phyloP scores from a whole-genome alignment of 2,329 filamentous ascomycete species.

The Fonsecaea nubica region DNA sequence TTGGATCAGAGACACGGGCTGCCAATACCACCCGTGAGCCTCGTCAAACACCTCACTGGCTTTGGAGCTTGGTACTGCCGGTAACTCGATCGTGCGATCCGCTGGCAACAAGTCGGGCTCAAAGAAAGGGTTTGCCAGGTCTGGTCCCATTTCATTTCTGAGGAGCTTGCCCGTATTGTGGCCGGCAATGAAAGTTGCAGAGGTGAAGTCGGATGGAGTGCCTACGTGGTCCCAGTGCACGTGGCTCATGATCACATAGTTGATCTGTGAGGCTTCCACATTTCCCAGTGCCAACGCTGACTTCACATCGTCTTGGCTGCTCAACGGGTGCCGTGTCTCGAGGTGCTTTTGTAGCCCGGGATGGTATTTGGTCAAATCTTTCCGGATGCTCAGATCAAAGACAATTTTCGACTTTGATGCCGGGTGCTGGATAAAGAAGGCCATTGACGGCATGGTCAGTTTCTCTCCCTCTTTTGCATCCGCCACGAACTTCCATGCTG shows the following conservation, averaged over 20 bases:
- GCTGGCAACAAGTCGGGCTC: conserved; percentile 35
- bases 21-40: conserved; percentile 47
- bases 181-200: conserved; percentile 59
- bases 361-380: conserved; percentile 53
- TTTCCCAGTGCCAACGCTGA: conserved; percentile 49
- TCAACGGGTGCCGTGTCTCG: conserved; percentile 53
- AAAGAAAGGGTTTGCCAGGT: conserved; percentile 47
- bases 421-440: conserved; percentile 42
- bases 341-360: conserved; percentile 55
- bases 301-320: conserved; percentile 53
- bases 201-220: conserved; percentile 58
- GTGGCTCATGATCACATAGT: conserved; percentile 59
- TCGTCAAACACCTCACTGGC: conserved; percentile 47
- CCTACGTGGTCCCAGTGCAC: conserved; percentile 66
- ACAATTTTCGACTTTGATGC: conserved; percentile 46
- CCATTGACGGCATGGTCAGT: conserved; percentile 41
- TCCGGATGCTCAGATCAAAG: conserved; percentile 62
- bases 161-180: conserved; percentile 54
- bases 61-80: conserved; percentile 40
- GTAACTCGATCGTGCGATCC: conserved; percentile 37
- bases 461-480: conserved; percentile 22
- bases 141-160: conserved; percentile 51
- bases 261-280: conserved; percentile 43
- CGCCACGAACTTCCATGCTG: conserved; percentile 21
- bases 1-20: conserved; percentile 52